These are phyloP conservation scores for Gigaspora rosea DNA, from an alignment of 192 early-diverging fungal species.

Conservation along the genomic window DNA sequence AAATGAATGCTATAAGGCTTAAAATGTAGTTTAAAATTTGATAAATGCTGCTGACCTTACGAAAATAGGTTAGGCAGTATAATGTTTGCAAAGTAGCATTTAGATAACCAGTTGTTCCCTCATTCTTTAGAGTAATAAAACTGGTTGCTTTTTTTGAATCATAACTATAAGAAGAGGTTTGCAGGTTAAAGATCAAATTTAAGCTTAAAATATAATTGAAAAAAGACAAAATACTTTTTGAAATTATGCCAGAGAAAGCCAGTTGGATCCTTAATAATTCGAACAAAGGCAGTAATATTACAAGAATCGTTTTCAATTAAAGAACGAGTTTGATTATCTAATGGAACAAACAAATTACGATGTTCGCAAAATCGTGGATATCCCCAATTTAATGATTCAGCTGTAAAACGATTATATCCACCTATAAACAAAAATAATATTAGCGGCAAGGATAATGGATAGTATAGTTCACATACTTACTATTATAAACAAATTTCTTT, in stretches of 20 bases:
- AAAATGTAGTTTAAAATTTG: too few relatives aligned
- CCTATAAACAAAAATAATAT: constrained; percentile 22
- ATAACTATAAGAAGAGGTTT: constrained; percentile 54
- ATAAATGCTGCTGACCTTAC: constrained; percentile 50
- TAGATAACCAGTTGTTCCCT: constrained; percentile 99
- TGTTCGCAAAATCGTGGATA: constrained; percentile 78
- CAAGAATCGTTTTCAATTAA: constrained; percentile 69
- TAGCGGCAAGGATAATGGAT: too few relatives aligned
- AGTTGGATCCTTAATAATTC: constrained; percentile 82
- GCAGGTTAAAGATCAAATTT: constrained; percentile 17
- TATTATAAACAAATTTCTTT: constrained; percentile 49
- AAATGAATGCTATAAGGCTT: too few relatives aligned
- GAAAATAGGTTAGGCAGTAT: constrained; percentile 91
- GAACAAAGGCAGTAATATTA: constrained; percentile 70
- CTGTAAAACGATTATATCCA: constrained; percentile 81
- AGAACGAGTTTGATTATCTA: constrained; percentile 48
- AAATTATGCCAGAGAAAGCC: constrained; percentile 97
- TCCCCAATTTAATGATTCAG: constrained; percentile 91
- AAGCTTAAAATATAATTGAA: neutral
- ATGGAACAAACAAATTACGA: constrained; percentile 43
- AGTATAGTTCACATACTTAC: constrained; percentile 35
- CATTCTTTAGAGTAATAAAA: constrained; percentile 92
- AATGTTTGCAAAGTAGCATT: constrained; percentile 95
- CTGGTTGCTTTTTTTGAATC: constrained; percentile 90
- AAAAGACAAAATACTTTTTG: constrained; percentile 58